These are phyloP conservation scores for Podospora fimiseda DNA, from an alignment of 495 filamentous ascomycete species.

Conservation along the genomic window DNA sequence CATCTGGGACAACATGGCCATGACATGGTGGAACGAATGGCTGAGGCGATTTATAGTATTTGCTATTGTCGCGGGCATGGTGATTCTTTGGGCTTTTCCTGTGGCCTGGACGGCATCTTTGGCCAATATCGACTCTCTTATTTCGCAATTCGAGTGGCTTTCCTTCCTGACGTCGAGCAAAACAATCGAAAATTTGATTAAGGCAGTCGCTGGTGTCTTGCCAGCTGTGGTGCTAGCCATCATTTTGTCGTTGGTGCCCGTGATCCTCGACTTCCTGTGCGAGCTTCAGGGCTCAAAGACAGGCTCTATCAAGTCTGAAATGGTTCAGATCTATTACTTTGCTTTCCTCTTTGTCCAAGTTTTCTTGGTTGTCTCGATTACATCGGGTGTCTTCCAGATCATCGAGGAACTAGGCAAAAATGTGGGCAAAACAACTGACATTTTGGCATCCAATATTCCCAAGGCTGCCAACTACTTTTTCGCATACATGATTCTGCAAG, in stretches of 20 bases:
- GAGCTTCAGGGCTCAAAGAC: conserved; percentile 74
- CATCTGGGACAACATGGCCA: conserved; percentile 96
- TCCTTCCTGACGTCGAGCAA: conserved; percentile 55
- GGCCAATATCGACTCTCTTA: conserved; percentile 66
- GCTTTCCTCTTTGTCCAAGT: conserved; percentile 91
- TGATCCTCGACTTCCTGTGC: conserved; percentile 64
- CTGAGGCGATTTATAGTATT: conserved; percentile 62
- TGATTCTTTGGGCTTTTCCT: conserved; percentile 86
- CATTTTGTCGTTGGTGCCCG: conserved; percentile 72
- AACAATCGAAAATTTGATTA: conserved; percentile 54
- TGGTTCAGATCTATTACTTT: conserved; percentile 90
- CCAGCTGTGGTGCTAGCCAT: conserved; percentile 73
- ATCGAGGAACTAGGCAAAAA: conserved; percentile 40
- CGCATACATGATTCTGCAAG: conserved; percentile 94
- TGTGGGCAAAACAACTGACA: conserved; percentile 61
- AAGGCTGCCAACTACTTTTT: conserved; percentile 96
- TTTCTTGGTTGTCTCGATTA: conserved; percentile 86
- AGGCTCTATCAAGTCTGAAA: conserved; percentile 70
- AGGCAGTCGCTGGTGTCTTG: conserved; percentile 78
- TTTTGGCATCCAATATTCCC: conserved; percentile 79
- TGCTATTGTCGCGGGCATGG: conserved; percentile 62
- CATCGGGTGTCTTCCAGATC: conserved; percentile 67
- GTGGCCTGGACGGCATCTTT: conserved; percentile 82
- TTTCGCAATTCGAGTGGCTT: conserved; percentile 59
- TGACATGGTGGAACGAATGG: conserved; percentile 92